These are phyloP conservation scores for Penicillium brasilianum DNA, from an alignment of 2,329 filamentous ascomycete species.

Conservation along the genomic window DNA sequence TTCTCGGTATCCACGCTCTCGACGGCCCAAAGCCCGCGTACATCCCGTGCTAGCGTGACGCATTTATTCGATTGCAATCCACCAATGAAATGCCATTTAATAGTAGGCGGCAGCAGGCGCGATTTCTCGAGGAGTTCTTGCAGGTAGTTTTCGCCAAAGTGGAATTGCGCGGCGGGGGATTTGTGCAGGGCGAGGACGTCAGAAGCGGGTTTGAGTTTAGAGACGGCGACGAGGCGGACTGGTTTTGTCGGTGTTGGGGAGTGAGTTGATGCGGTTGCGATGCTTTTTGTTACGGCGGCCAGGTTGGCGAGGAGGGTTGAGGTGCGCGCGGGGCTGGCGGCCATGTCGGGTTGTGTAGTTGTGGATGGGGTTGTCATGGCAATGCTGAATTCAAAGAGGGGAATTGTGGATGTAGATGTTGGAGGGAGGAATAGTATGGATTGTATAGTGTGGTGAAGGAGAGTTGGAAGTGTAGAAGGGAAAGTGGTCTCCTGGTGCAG, in stretches of 20 bases:
- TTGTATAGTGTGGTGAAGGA: background rate
- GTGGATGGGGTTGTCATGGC: slow-evolving; percentile 24
- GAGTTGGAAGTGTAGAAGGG: background rate
- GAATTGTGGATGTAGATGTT: background rate
- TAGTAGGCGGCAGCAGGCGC: slow-evolving; percentile 70
- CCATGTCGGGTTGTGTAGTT: slow-evolving; percentile 53
- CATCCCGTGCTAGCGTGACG: slow-evolving; percentile 77
- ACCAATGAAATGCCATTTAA: slow-evolving; percentile 97
- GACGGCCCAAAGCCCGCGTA: slow-evolving; percentile 89
- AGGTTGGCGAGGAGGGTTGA: slow-evolving; percentile 67
- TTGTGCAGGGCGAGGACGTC: slow-evolving; percentile 86
- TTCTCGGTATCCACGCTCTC: slow-evolving; percentile 87
- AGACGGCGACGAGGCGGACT: slow-evolving; percentile 84
- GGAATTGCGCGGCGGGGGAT: slow-evolving; percentile 62
- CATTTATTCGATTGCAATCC: slow-evolving; percentile 93
- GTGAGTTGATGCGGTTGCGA: slow-evolving; percentile 56
- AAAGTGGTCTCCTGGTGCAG: background rate
- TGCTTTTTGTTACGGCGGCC: slow-evolving; percentile 62
- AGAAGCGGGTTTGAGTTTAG: slow-evolving; percentile 90
- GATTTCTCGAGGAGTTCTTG: slow-evolving; percentile 90
- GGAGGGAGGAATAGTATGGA: too few species aligned
- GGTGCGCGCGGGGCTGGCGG: slow-evolving; percentile 62
- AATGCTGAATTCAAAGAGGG: background rate
- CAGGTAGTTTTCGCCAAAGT: slow-evolving; percentile 97
- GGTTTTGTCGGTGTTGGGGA: slow-evolving; percentile 28